Evolutionary conservation across 106 monocot genomes (phyloP), one percentile per base, ranked within the genome.

Genomic region (Dendrobium catenatum): DNA sequence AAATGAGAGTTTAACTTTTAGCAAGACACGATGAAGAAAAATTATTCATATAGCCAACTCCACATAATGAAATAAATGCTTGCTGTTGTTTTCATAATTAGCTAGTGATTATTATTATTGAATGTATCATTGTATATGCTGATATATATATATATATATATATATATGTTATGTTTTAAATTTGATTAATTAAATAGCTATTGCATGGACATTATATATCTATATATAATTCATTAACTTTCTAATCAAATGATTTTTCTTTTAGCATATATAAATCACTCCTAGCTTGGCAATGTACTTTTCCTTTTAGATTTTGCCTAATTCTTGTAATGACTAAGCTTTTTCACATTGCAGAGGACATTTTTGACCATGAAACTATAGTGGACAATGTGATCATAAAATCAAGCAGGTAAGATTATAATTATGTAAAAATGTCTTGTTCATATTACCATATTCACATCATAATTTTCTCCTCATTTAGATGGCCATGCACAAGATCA

Each of bases 401-500:
- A 20, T 74, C 74, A 44, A 74, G 74, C 43, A 74, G 74, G 74
- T 74, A 44, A 74, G 33, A 29, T 13, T 70, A 70, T 33, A 33
- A 70, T 70, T 17, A 33, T 70, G 2, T 3, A 33, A 70, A 4
- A 11, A 37, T 70, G 4, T 37, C 20, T 9, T 61, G 0, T 37
- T 33, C 37, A 70, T 70, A 6, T 70, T 70, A 37, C 70, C 44
- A 74, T 33, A 72, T 16, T 72, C 15, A 40, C 72, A 72, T 9
- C 37, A 10, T 2, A 15, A 31, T 70, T 27, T 37, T 74, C 74
- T 20, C 44, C 40, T 7, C 7, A 42, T 20, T n/a, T 13, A 74
- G 74, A 44, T 74, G 74, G 74, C 74, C 74, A 9, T 44, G 43
- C 74, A 74, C 74, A 42, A 74, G 42, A 74, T 74, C 74, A 74